phyloP scores from a whole-genome alignment of 2,329 filamentous ascomycete genomes.

The Aspergillus neotritici region DNA sequence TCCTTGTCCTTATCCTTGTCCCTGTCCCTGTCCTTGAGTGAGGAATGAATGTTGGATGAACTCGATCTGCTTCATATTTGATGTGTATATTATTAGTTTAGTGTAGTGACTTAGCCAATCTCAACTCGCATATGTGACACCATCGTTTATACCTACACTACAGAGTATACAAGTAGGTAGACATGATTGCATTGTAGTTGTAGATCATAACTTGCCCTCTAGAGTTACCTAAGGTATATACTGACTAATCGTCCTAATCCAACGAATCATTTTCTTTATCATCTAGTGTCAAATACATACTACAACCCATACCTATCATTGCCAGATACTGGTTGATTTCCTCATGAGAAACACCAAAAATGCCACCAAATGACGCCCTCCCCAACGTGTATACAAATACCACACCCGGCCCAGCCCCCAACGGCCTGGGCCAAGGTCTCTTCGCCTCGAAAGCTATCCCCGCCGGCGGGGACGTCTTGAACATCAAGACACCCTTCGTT shows the following conservation, averaged over 20 bases:
- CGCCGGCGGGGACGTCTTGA: constrained; percentile 46
- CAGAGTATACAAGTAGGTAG: background rate
- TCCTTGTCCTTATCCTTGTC: too few relatives aligned
- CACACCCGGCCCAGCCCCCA: constrained; percentile 17
- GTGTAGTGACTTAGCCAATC: constrained; percentile 6
- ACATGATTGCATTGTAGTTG: background rate
- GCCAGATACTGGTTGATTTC: too few relatives aligned
- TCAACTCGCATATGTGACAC: background rate
- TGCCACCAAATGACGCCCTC: constrained; percentile 1
- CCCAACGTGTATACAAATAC: constrained; percentile 22
- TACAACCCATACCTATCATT: too few relatives aligned
- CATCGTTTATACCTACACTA: background rate
- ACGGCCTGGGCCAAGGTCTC: constrained; percentile 47
- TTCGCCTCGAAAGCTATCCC: constrained; percentile 48
- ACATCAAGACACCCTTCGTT: constrained; percentile 48
- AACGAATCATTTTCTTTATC: too few relatives aligned
- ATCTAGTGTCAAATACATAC: too few relatives aligned
- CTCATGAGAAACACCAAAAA: too few relatives aligned
- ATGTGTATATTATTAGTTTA: constrained; percentile 10
- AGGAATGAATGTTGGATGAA: constrained; percentile 22
- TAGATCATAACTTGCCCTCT: too few relatives aligned
- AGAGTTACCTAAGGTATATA: too few relatives aligned
- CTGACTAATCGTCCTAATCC: too few relatives aligned
- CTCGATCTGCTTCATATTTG: constrained; percentile 4
- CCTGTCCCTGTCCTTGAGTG: constrained; percentile 28